phyloP scores from a whole-genome alignment of 2,329 filamentous ascomycete genomes.

The Cercospora berteroae region DNA sequence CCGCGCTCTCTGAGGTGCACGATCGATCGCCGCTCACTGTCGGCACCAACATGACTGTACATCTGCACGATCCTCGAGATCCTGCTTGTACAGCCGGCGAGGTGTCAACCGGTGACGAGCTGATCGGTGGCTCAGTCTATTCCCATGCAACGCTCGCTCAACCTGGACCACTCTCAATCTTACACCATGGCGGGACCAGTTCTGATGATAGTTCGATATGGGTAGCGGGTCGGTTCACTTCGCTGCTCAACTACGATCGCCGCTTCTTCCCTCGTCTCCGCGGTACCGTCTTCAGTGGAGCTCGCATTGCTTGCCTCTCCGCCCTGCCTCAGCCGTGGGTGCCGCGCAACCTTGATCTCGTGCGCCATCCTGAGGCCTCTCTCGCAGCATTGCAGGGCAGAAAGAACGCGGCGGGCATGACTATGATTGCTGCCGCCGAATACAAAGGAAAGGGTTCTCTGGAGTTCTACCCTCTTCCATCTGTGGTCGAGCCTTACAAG shows the following conservation, averaged over 20 bases:
- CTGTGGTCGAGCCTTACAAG: constrained; percentile 49
- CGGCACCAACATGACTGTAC: constrained; percentile 76
- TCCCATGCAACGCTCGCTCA: constrained; percentile 72
- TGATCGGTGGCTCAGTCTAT: constrained; percentile 41
- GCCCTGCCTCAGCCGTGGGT: constrained; percentile 68
- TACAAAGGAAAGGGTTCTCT: constrained; percentile 90
- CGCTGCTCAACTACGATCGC: constrained; percentile 83
- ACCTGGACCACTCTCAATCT: constrained; percentile 76
- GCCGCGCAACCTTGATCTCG: constrained; percentile 59
- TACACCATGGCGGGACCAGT: constrained; percentile 65
- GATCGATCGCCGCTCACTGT: constrained; percentile 72
- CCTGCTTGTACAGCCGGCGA: constrained; percentile 23
- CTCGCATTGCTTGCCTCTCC: constrained; percentile 69
- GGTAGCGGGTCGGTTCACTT: constrained; percentile 84
- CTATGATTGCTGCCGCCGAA: constrained; percentile 78
- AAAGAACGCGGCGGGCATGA: constrained; percentile 59
- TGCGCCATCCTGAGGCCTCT: constrained; percentile 51
- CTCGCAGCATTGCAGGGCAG: constrained; percentile 53
- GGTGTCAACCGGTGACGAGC: constrained; percentile 20
- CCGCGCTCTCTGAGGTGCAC: constrained; percentile 70
- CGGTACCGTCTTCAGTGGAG: constrained; percentile 79
- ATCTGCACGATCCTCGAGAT: constrained; percentile 74
- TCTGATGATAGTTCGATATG: constrained; percentile 69
- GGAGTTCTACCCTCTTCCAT: constrained; percentile 71
- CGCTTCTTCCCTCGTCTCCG: constrained; percentile 77